phyloP scores from a whole-genome alignment of 2,329 filamentous ascomycete genomes.

The Aureobasidium sp. region DNA sequence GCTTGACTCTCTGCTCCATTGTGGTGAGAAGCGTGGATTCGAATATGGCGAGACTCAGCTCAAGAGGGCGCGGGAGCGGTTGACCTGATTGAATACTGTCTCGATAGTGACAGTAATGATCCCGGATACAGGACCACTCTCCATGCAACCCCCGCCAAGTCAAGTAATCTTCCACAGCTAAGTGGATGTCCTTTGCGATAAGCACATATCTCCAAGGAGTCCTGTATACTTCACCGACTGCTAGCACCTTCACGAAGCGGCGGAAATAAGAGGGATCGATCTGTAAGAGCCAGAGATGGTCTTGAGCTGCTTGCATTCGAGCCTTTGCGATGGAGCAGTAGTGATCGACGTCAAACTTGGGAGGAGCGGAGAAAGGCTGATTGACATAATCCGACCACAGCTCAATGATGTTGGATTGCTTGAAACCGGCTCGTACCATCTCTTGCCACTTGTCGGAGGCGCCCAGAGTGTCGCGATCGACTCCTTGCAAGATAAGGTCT shows the following conservation, averaged over 20 bases:
- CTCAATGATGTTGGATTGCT: background rate
- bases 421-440: background rate
- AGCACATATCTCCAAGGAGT: background rate
- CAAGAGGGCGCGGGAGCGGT: background rate
- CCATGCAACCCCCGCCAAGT: background rate
- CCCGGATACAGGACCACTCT: background rate
- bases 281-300: conserved; percentile 21
- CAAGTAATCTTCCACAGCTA: background rate
- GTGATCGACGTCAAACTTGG: conserved; percentile 14
- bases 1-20: background rate
- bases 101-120: too few relatives aligned
- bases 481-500: conserved; percentile 2
- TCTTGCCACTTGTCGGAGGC: background rate
- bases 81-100: background rate
- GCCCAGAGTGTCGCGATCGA: background rate
- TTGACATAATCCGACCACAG: background rate
- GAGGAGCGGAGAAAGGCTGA: conserved; percentile 15
- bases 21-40: background rate
- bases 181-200: background rate
- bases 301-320: conserved; percentile 14
- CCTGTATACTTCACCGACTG: background rate
- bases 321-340: conserved; percentile 13
- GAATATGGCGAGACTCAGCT: background rate
- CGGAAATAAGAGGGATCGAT: conserved; percentile 14
- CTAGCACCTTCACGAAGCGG: background rate